Percentiles rank a stretch among this genome's conserved stretches.
These are phyloP conservation scores for Ustulina deusta DNA, from an alignment of 2,329 filamentous ascomycete genomes.

Conservation along the genomic window DNA sequence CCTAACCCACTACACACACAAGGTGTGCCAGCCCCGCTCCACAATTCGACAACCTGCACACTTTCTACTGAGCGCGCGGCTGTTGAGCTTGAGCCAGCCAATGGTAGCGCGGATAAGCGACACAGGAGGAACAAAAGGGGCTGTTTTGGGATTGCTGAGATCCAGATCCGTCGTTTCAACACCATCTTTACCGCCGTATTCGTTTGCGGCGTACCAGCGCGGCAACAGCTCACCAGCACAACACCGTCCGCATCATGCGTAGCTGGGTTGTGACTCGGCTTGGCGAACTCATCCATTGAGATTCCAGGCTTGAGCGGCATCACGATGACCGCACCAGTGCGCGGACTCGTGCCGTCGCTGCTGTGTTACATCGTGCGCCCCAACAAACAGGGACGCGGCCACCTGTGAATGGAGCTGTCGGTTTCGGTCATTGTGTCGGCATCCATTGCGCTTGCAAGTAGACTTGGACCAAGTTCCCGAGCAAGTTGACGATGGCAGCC, in stretches of 20 bases:
- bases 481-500: slow-evolving; percentile 4
- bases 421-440: slow-evolving; percentile 1
- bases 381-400: slow-evolving; percentile 16
- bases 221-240: slow-evolving; percentile 11
- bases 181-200: slow-evolving; percentile 12
- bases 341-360: not conserved
- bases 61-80: slow-evolving; percentile 26
- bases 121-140: slow-evolving; percentile 6
- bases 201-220: slow-evolving; percentile 30
- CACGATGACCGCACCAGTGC: slow-evolving; percentile 9
- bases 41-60: not conserved
- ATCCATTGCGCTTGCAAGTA: not conserved
- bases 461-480: slow-evolving; percentile 1
- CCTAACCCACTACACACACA: not conserved
- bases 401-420: not conserved
- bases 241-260: slow-evolving; percentile 4
- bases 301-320: slow-evolving; percentile 9
- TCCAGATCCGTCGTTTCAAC: slow-evolving; percentile 5
- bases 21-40: not conserved
- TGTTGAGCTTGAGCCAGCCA: slow-evolving; percentile 23
- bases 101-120: slow-evolving; percentile 1
- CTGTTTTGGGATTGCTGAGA: slow-evolving; percentile 8
- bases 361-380: slow-evolving; percentile 26
- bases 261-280: slow-evolving; percentile 7
- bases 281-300: slow-evolving; percentile 7